phyloP scores from a whole-genome alignment of 495 filamentous ascomycete species.

The Evansstolkia leycettana region DNA sequence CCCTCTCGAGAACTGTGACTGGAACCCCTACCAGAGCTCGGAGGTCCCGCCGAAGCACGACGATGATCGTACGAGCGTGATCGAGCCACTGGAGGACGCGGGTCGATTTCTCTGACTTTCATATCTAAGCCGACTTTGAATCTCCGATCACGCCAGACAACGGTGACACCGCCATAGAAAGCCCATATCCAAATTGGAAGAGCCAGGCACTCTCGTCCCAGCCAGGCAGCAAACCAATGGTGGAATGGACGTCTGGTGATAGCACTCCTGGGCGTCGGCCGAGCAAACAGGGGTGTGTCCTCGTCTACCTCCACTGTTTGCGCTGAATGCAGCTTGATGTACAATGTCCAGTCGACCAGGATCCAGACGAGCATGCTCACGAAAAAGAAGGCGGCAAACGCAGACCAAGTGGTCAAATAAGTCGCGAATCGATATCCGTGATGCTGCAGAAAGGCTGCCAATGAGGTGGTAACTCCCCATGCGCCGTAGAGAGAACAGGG shows the following conservation, averaged over 20 bases:
- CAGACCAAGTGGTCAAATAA: constrained; percentile 47
- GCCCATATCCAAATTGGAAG: constrained; percentile 82
- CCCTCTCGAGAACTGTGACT: not conserved
- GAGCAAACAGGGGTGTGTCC: constrained; percentile 61
- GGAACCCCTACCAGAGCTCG: not conserved
- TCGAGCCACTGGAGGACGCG: not conserved
- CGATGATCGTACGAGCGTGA: not conserved
- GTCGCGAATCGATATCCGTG: constrained; percentile 36
- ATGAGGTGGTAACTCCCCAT: constrained; percentile 57
- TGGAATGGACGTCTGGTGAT: constrained; percentile 41
- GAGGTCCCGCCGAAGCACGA: not conserved
- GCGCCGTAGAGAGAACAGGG: constrained; percentile 70
- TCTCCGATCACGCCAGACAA: constrained; percentile 71
- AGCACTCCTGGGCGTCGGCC: constrained; percentile 14
- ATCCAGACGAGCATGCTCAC: constrained; percentile 60
- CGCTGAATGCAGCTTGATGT: constrained; percentile 57
- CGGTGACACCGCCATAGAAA: constrained; percentile 68
- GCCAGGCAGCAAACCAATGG: constrained; percentile 73
- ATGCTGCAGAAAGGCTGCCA: constrained; percentile 45
- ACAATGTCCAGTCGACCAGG: constrained; percentile 58
- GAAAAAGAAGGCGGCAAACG: constrained; percentile 54
- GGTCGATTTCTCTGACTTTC: constrained; percentile 48
- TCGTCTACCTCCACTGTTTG: constrained; percentile 58
- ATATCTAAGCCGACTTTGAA: constrained; percentile 79
- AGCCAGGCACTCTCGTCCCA: constrained; percentile 71